Conservation (phyloP, 192 early-diverging fungal species). For the Chytriomyces sp. region DNA sequence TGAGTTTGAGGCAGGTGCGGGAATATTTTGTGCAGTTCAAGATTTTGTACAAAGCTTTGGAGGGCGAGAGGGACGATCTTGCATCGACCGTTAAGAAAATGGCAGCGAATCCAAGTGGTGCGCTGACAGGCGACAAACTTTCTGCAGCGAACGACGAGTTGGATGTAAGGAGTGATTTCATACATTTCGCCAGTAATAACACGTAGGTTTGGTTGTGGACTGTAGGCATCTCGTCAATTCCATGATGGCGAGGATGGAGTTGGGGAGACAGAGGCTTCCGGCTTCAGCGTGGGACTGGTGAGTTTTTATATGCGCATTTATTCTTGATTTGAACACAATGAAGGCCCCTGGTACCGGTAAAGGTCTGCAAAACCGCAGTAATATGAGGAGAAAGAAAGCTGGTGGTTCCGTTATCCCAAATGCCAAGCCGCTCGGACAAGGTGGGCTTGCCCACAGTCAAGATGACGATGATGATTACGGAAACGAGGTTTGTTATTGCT, state of each 20-base stretch:
- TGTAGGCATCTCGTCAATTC: background rate
- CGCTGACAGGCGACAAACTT: background rate
- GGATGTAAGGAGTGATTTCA: background rate
- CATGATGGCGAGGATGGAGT: slow-evolving; percentile 58
- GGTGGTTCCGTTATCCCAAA: slow-evolving; percentile 6
- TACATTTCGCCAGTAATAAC: no score
- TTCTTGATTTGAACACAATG: background rate
- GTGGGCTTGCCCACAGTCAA: background rate
- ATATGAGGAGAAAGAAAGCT: slow-evolving; percentile 36
- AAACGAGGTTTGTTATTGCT: slow-evolving; percentile 35
- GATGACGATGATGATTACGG: slow-evolving; percentile 36
- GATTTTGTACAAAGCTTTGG: slow-evolving; percentile 50
- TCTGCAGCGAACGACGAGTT: background rate
- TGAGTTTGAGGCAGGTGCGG: slow-evolving; percentile 59
- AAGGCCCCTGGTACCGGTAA: slow-evolving; percentile 32
- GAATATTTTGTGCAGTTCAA: slow-evolving; percentile 56
- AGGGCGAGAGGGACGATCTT: slow-evolving; percentile 47
- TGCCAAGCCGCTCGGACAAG: slow-evolving; percentile 6
- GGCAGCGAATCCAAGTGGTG: background rate
- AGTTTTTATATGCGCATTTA: background rate
- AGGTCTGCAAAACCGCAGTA: slow-evolving; percentile 12
- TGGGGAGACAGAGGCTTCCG: slow-evolving; percentile 58
- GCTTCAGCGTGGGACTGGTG: slow-evolving; percentile 65
- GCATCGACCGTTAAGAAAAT: slow-evolving; percentile 12
- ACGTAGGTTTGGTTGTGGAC: background rate